Evolutionary conservation across 2,329 filamentous ascomycete species (phyloP), one percentile per base, ranked within the genome.

Genomic region (Colletotrichum gloeosporioides): DNA sequence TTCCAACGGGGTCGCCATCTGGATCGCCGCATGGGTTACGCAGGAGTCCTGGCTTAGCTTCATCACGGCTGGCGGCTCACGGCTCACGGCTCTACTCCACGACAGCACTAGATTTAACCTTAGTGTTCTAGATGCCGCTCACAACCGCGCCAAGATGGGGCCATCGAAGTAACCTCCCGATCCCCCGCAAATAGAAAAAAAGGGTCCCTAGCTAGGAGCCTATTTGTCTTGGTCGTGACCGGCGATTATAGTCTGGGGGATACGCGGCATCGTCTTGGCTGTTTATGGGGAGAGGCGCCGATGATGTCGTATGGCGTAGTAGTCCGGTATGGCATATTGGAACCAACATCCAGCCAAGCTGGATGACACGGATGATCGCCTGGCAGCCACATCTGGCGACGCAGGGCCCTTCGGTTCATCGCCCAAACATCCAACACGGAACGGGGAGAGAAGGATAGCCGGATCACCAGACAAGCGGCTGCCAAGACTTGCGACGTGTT

Each of bases 21-120:
- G 32, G 70, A 76, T 76, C 74, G 74, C 70, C 34, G 64, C 70
- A 76, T 65, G 74, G 74, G 36, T 61, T 65, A 61, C 64, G 34
- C 22, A 15, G 63, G 44, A 31, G 39, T 13, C 27, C 22, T 8
- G 16, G 39, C 25, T 39, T 39, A 64, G 34, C 62, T 44, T 25
- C 22, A 22, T 65, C 69, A 64, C 32, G 61, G 67, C 72, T 61
- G 18, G 44, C 55, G 57, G 64, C 57, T 49, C 18, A 39, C 34
- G 34, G 31, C 34, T 44, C 62, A 36, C 32, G 22, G 32, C 32
- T 64, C 44, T 69, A 62, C n/a, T 59, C 64, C 57, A 76, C 18
- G n/a, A 31, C 25, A 27, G 55, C 31, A 44, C 55, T 32, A 68
- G 55, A 49, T 73, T 76, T 64, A 73, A 73, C 57, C 55, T 73